These are phyloP conservation scores for Theobroma cacao DNA, from an alignment of 345 rosid species.

Conservation along the genomic window DNA sequence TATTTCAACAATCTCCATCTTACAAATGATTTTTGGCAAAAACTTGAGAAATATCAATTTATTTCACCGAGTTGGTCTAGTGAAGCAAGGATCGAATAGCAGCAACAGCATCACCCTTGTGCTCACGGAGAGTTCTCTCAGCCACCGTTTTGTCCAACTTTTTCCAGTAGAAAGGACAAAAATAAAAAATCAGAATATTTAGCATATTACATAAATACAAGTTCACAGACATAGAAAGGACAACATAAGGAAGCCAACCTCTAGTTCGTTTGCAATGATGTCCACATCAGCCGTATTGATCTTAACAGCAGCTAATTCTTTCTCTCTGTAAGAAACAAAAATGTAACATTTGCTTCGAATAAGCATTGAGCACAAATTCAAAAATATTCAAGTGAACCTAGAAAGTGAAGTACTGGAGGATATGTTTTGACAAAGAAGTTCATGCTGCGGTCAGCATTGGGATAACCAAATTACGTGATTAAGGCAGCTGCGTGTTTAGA, in stretches of 20 bases:
- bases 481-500: not conserved
- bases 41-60: not conserved
- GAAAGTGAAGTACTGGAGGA: not conserved
- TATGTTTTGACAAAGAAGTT: not conserved
- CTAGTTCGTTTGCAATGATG: conserved; percentile 86
- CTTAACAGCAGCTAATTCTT: conserved; percentile 95
- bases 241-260: conserved; percentile 45
- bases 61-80: conserved; percentile 12
- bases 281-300: conserved; percentile 89
- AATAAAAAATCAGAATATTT: conserved; percentile 10
- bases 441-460: too few relatives aligned
- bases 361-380: not conserved
- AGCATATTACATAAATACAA: not conserved
- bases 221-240: not conserved
- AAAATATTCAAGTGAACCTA: not conserved
- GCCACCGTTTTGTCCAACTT: conserved; percentile 89
- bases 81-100: conserved; percentile 79
- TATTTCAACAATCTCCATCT: not conserved
- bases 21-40: not conserved
- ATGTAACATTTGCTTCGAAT: not conserved
- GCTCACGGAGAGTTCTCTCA: conserved; percentile 91
- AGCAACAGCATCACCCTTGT: conserved; percentile 94
- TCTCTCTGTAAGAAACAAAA: conserved; percentile 54
- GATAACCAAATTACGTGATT: not conserved
- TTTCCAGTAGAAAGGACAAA: conserved; percentile 10